Base-by-base conservation (phyloP, 139 green algal species). In the Micromonas commoda region DNA sequence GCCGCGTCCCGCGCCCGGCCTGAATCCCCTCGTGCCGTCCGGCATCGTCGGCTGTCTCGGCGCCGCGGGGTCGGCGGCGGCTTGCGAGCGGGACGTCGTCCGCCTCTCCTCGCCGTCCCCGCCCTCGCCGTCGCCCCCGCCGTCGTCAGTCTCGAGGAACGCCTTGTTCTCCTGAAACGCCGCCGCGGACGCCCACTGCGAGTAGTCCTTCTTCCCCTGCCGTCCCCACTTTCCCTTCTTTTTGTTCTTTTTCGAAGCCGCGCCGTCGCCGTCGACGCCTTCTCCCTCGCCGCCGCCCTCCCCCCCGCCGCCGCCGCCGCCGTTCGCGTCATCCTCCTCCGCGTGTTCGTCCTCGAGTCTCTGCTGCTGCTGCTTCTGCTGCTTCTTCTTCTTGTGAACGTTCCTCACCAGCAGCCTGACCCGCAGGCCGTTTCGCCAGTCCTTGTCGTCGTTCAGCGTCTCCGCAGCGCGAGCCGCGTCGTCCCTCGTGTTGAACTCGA, bases 391-490 rank as follows among this genome's bases (percentile, higher is more conserved):
- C 69, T 76, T 64, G 24, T 5, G 4, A 3, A 24, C 69, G 21
- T 23, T 33, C 19, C 39, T 29, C 69, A 76, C 33, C 69, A 64
- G 16, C 32, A 31, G 4, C 33, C 34, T 61, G 21, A 76, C 69
- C 3, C 69, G 69, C 39, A 76, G n/a, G 23, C 69, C 69, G 69
- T 63, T 76, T 31, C 69, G 4, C 69, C 69, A 76, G 16, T 76
- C 45, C 5, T 4, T 5, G 23, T 26, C 6, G 34, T 76, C 63
- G 69, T 65, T 31, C 69, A 76, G 33, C 20, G 20, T 31, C 5
- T 6, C 5, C 51, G 54, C 73, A 4, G 73, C 73, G 5, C 54
- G 13, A 32, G 5, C 4, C n/a, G 73, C 73, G 5, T 79, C 73
- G 24, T 70, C 51, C 24, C 3, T 5, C 4, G 33, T 76, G 5